These are phyloP conservation scores for Sordariomycetes sp. DNA, from an alignment of 2,329 filamentous ascomycete genomes.

Conservation along the genomic window DNA sequence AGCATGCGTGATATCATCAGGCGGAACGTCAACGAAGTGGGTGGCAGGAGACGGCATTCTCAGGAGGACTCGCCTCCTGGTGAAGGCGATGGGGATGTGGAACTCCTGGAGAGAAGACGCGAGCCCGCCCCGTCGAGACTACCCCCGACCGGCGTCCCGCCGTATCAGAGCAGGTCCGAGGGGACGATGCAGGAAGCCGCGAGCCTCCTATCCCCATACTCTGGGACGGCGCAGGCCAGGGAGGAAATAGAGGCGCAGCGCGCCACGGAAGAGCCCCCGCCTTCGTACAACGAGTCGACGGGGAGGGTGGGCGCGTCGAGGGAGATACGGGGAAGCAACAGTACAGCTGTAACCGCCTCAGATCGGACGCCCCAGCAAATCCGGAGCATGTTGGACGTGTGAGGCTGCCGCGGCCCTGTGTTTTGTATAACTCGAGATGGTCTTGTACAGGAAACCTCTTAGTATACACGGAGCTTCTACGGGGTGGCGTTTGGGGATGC, in stretches of 20 bases:
- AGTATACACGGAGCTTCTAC: background rate
- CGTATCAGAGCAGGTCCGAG: conserved; percentile 30
- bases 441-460: background rate
- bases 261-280: conserved; percentile 28
- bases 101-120: background rate
- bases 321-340: conserved; percentile 27
- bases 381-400: conserved; percentile 48
- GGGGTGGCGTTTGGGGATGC: background rate
- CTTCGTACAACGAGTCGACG: conserved; percentile 22
- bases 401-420: conserved; percentile 1
- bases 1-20: conserved; percentile 40
- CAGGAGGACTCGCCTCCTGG: background rate
- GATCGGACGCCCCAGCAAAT: conserved; percentile 40
- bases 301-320: conserved; percentile 15
- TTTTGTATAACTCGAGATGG: background rate
- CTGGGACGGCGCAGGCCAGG: conserved; percentile 12
- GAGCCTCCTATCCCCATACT: conserved; percentile 35
- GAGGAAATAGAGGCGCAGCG: background rate
- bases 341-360: conserved; percentile 19
- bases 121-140: background rate
- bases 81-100: background rate
- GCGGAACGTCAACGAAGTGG: conserved; percentile 43
- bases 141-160: background rate
- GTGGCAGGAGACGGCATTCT: conserved; percentile 27
- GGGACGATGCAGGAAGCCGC: conserved; percentile 30